Percentiles rank a stretch among this genome's conserved stretches.
phyloP scores from a whole-genome alignment of 306 rosid species.

The Dalbergia cultrata region DNA sequence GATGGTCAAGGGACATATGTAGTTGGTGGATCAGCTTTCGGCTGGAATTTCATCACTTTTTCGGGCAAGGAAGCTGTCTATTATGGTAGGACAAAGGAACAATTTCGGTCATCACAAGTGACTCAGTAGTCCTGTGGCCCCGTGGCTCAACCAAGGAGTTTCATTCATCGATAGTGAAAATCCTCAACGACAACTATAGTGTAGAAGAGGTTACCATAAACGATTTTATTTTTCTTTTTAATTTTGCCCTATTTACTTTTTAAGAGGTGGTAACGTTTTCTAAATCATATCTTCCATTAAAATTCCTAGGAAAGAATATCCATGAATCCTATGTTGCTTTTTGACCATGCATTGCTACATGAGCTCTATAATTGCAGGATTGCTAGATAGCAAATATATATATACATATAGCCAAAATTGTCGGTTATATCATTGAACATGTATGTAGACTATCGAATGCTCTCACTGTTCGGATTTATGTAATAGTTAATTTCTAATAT shows the following conservation, averaged over 20 bases:
- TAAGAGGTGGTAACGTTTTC: background rate
- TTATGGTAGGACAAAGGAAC: constrained; percentile 77
- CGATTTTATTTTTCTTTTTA: background rate
- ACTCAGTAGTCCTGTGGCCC: constrained; percentile 15
- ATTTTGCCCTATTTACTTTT: background rate
- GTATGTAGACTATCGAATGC: background rate
- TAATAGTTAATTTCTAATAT: no score
- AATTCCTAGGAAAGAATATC: background rate
- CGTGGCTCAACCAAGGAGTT: constrained; percentile 24
- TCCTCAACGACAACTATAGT: background rate
- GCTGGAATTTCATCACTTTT: constrained; percentile 86
- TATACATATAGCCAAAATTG: no score
- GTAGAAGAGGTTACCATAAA: background rate
- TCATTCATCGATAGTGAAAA: constrained; percentile 18
- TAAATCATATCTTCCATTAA: background rate
- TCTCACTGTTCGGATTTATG: no score
- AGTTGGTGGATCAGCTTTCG: constrained; percentile 95
- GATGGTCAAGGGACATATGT: constrained; percentile 65
- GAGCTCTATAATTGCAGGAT: background rate
- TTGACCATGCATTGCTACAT: background rate
- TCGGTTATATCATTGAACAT: background rate
- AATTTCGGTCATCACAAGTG: constrained; percentile 55
- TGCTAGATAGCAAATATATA: no score
- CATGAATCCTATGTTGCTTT: background rate
- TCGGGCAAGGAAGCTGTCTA: constrained; percentile 65